phyloP scores from a whole-genome alignment of 116 monocot species.

The Dioscorea cayenensis region DNA sequence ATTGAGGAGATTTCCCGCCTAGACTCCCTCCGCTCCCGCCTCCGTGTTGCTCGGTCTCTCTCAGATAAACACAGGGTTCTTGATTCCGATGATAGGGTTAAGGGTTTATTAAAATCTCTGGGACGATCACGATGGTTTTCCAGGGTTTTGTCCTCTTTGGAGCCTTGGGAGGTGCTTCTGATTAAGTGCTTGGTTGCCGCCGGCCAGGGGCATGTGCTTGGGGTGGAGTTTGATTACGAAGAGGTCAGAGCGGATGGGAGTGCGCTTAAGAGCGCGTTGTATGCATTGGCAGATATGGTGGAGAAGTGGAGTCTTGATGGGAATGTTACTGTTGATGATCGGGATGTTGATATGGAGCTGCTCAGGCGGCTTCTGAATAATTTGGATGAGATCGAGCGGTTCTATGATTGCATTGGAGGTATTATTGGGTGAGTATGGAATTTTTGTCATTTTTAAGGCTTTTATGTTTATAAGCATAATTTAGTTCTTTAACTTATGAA shows the following conservation, averaged over 20 bases:
- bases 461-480: not conserved
- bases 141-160: constrained; percentile 31
- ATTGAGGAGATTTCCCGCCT: constrained; percentile 57
- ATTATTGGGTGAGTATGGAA: constrained; percentile 67
- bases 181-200: constrained; percentile 83
- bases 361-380: constrained; percentile 47
- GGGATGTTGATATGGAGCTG: constrained; percentile 16
- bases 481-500: not conserved
- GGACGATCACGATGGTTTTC: constrained; percentile 4
- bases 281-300: constrained; percentile 59
- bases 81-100: constrained; percentile 61
- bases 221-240: constrained; percentile 23
- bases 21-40: constrained; percentile 29
- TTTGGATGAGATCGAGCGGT: constrained; percentile 62
- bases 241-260: constrained; percentile 12
- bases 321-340: constrained; percentile 21
- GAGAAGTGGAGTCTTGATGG: constrained; percentile 55
- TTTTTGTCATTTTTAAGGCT: not conserved
- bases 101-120: constrained; percentile 28
- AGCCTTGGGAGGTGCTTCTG: constrained; percentile 38
- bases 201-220: constrained; percentile 83
- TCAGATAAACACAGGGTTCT: constrained; percentile 44
- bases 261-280: constrained; percentile 52
- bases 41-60: constrained; percentile 26
- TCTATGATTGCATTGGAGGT: constrained; percentile 90